phyloP scores from a whole-genome alignment of 805 yeast species.

The Pichia heedii region DNA sequence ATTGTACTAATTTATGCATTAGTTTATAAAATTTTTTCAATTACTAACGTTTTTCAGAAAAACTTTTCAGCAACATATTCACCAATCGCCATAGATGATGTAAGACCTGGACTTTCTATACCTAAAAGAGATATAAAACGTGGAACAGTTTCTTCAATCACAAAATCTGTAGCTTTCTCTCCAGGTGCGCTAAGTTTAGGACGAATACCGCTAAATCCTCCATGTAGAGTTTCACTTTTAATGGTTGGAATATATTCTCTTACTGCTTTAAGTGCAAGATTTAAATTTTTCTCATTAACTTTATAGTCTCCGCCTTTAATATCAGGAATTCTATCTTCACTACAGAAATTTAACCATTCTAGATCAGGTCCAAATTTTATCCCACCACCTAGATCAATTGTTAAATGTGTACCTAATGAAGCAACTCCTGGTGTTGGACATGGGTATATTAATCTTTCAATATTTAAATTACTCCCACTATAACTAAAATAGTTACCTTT shows the following conservation, averaged over 20 bases:
- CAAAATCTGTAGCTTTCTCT: conserved; percentile 57
- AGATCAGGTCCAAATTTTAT: conserved; percentile 83
- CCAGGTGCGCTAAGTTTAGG: conserved; percentile 58
- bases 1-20: too few relatives aligned
- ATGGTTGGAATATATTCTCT: conserved; percentile 56
- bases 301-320: conserved; percentile 32
- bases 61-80: conserved; percentile 42
- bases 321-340: conserved; percentile 9
- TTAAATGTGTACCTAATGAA: conserved; percentile 84
- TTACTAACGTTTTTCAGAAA: too few relatives aligned
- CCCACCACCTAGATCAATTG: conserved; percentile 74
- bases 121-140: conserved; percentile 73
- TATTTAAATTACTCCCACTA: conserved; percentile 28
- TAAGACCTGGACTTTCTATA: conserved; percentile 87
- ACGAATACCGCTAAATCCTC: conserved; percentile 74
- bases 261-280: conserved; percentile 50
- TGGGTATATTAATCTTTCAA: conserved; percentile 62
- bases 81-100: conserved; percentile 76
- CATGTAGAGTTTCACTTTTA: conserved; percentile 40
- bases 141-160: conserved; percentile 31
- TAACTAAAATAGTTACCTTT: conserved; percentile 77
- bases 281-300: conserved; percentile 41
- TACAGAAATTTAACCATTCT: conserved; percentile 52
- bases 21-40: too few relatives aligned
- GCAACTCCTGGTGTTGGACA: conserved; percentile 62